These are phyloP conservation scores for Phytophthora cactorum DNA, from an alignment of 352 stramenopile genomes.

Conservation along the genomic window DNA sequence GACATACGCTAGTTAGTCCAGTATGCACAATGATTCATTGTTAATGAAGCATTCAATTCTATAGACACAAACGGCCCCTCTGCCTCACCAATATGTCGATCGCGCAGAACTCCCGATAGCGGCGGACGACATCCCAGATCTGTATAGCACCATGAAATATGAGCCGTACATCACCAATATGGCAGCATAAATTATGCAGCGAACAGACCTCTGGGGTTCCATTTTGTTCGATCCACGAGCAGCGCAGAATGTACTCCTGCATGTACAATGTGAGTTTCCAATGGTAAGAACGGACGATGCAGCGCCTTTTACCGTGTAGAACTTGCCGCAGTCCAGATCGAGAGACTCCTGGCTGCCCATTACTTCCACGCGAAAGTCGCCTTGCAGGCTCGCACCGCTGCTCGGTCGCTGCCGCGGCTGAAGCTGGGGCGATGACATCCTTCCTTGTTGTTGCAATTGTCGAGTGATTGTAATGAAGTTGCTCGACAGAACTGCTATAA, in stretches of 20 bases:
- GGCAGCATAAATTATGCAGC: neutral
- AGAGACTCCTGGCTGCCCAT: conserved; percentile 83
- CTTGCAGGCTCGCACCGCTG: conserved; percentile 45
- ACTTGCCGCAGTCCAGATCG: conserved; percentile 86
- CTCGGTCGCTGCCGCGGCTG: conserved; percentile 33
- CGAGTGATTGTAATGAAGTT: conserved; percentile 8
- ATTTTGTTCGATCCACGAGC: conserved; percentile 69
- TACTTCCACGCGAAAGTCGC: conserved; percentile 75
- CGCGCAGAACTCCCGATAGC: conserved; percentile 87
- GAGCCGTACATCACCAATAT: neutral
- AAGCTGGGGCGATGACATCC: conserved; percentile 35
- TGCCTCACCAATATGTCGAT: conserved; percentile 81
- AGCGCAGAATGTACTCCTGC: conserved; percentile 87
- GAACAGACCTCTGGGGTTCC: conserved; percentile 47
- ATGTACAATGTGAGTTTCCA: neutral
- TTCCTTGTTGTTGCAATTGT: neutral
- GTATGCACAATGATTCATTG: neutral
- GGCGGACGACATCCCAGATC: conserved; percentile 84
- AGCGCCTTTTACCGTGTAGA: conserved; percentile 70
- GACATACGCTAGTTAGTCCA: conserved; percentile 5
- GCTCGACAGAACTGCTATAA: neutral
- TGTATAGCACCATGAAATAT: conserved; percentile 28
- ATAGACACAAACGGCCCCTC: neutral
- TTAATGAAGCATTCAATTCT: neutral
- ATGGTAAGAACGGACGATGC: neutral